Percentiles rank a stretch among this genome's conserved stretches.
phyloP scores from a whole-genome alignment of 1,284 basidiomycete genomes.

The Gymnopus androsaceus region DNA sequence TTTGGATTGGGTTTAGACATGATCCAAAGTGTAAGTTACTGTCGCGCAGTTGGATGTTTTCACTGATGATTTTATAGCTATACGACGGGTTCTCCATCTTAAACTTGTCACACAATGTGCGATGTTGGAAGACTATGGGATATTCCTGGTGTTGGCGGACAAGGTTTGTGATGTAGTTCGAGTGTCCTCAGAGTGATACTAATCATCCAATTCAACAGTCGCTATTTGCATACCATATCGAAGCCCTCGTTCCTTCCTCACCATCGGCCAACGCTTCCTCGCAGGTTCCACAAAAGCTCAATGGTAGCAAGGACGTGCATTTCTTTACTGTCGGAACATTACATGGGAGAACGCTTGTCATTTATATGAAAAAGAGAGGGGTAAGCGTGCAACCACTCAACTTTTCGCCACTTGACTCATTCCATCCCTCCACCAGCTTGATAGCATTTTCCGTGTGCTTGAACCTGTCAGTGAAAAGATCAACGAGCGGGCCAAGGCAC shows the following conservation, averaged over 20 bases:
- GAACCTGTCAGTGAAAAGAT: constrained; percentile 90
- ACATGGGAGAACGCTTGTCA: constrained; percentile 81
- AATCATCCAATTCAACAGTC: constrained; percentile 42
- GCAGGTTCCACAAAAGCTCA: constrained; percentile 84
- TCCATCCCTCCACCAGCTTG: constrained; percentile 54
- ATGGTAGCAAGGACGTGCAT: constrained; percentile 83
- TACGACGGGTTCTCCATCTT: constrained; percentile 87
- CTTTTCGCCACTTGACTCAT: not conserved
- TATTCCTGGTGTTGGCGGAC: constrained; percentile 93
- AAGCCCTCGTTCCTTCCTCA: constrained; percentile 89
- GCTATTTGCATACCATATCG: constrained; percentile 89
- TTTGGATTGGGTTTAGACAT: constrained; percentile 85
- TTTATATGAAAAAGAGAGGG: constrained; percentile 96
- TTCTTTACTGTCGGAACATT: constrained; percentile 93
- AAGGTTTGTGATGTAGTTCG: constrained; percentile 51
- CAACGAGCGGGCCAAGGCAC: constrained; percentile 69
- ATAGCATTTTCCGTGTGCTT: constrained; percentile 91
- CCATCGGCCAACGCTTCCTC: constrained; percentile 61
- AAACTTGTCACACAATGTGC: constrained; percentile 92
- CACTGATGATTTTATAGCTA: constrained; percentile 46
- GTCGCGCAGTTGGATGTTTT: constrained; percentile 6
- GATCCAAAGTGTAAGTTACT: constrained; percentile 63
- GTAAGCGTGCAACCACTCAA: constrained; percentile 45
- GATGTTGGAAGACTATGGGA: constrained; percentile 92
- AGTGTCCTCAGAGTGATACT: not conserved